Evolutionary conservation across 2,329 filamentous ascomycete species (phyloP).

Genomic region (Nectriaceae sp.): DNA sequence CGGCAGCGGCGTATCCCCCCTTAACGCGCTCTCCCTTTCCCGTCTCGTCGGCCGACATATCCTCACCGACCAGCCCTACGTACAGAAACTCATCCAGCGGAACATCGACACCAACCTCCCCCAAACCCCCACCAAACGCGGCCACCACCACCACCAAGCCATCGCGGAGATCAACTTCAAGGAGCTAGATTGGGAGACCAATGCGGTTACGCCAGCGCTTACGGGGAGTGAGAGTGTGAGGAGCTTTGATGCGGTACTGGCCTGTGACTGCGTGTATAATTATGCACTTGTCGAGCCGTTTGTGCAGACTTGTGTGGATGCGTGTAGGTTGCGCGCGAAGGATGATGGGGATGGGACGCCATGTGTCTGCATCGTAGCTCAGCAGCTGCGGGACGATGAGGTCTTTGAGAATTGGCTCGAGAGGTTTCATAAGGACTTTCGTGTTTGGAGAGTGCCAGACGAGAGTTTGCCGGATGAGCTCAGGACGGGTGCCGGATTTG

Average conservation of each 20-base stretch:
- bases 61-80: slow-evolving; percentile 87
- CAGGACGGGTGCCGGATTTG: slow-evolving; percentile 70
- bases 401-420: slow-evolving; percentile 83
- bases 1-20: slow-evolving; percentile 82
- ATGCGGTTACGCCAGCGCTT: slow-evolving; percentile 53
- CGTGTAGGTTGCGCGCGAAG: slow-evolving; percentile 60
- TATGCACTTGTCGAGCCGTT: slow-evolving; percentile 80
- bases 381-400: slow-evolving; percentile 82
- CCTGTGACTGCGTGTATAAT: slow-evolving; percentile 96
- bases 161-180: slow-evolving; percentile 42
- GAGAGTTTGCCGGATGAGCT: slow-evolving; percentile 60
- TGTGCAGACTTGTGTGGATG: slow-evolving; percentile 77
- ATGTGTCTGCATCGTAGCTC: slow-evolving; percentile 79
- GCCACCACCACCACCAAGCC: not conserved
- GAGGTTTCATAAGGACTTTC: slow-evolving; percentile 67
- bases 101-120: slow-evolving; percentile 69
- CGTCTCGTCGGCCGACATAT: slow-evolving; percentile 66
- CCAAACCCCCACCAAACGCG: slow-evolving; percentile 1
- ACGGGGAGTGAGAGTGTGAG: slow-evolving; percentile 34
- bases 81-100: slow-evolving; percentile 71
- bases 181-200: slow-evolving; percentile 81
- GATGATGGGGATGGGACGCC: slow-evolving; percentile 36
- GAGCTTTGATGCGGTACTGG: slow-evolving; percentile 73
- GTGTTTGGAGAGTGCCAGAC: slow-evolving; percentile 75
- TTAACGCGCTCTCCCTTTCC: slow-evolving; percentile 71